Conservation (phyloP, 176 grass and related monocot species). For the Saccharum spontaneum region DNA sequence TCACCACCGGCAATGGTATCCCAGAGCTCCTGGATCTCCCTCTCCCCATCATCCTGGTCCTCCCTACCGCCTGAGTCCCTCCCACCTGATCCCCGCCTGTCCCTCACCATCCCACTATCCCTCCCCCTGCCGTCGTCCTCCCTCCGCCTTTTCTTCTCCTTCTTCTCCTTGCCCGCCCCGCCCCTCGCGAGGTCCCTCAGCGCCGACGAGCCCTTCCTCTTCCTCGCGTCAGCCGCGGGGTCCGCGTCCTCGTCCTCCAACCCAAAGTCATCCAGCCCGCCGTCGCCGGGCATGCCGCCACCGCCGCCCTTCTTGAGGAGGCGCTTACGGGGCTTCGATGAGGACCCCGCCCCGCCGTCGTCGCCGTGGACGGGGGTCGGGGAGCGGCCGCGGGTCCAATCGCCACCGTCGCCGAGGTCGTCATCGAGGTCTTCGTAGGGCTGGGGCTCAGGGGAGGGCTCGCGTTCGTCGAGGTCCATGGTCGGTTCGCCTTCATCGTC, state of each 20-base stretch:
- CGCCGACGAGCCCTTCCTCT: slow-evolving; percentile 52
- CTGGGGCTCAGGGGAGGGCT: slow-evolving; percentile 21
- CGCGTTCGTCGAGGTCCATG: slow-evolving; percentile 64
- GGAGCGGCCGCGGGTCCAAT: slow-evolving; percentile 60
- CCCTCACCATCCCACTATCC: slow-evolving; percentile 48
- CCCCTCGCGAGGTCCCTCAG: slow-evolving; percentile 52
- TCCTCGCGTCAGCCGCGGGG: slow-evolving; percentile 21
- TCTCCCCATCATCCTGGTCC: slow-evolving; percentile 48
- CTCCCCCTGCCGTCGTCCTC: slow-evolving; percentile 47
- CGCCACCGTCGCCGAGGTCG: slow-evolving; percentile 44
- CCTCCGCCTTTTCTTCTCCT: slow-evolving; percentile 43
- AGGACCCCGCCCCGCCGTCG: slow-evolving; percentile 42
- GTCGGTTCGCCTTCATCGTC: slow-evolving; percentile 87
- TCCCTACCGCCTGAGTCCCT: slow-evolving; percentile 43
- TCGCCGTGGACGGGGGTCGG: slow-evolving; percentile 67
- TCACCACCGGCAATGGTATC: slow-evolving; percentile 70
- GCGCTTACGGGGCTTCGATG: slow-evolving; percentile 68
- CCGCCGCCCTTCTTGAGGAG: slow-evolving; percentile 66
- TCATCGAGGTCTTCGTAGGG: slow-evolving; percentile 55
- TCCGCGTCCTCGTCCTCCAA: slow-evolving; percentile 35
- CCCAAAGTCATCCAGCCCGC: slow-evolving; percentile 60
- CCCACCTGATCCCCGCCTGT: slow-evolving; percentile 35
- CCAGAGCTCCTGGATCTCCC: slow-evolving; percentile 84
- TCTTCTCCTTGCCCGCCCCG: slow-evolving; percentile 37
- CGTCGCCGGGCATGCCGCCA: slow-evolving; percentile 26